These are phyloP conservation scores for Quambalaria eucalypti DNA, from an alignment of 1,284 basidiomycete genomes.

Conservation along the genomic window DNA sequence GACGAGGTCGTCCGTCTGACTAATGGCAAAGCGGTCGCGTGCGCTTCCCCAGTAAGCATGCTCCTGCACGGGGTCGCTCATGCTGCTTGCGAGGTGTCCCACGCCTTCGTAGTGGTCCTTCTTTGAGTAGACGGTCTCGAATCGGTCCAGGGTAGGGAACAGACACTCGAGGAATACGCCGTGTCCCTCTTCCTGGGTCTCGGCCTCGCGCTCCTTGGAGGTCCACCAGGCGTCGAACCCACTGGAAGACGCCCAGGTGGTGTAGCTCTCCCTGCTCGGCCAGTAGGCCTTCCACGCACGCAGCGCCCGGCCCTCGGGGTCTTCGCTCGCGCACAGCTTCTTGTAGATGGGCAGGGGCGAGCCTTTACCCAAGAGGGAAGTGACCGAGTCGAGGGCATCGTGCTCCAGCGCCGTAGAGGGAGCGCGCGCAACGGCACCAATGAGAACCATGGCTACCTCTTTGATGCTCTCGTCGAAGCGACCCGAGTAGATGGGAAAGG, in stretches of 20 bases:
- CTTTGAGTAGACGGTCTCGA: conserved; percentile 4
- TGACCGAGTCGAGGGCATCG: conserved; percentile 1
- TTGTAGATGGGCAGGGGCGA: neutral
- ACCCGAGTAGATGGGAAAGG: conserved; percentile 2
- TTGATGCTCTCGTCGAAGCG: neutral
- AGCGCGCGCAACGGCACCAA: neutral
- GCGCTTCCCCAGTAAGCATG: conserved; percentile 4
- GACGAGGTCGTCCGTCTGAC: neutral
- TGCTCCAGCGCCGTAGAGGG: neutral
- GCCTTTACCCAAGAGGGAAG: neutral
- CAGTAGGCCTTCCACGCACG: conserved; percentile 3
- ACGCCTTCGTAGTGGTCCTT: neutral
- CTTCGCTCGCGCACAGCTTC: neutral
- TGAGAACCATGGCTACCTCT: neutral
- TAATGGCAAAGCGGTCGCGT: neutral
- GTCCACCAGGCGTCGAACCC: neutral
- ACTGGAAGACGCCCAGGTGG: neutral
- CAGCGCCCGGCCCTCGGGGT: neutral
- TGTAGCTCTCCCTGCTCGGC: neutral
- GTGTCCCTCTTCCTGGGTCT: too few relatives aligned
- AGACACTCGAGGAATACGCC: conserved; percentile 1
- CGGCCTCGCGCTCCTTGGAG: neutral
- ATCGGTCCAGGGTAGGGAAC: conserved; percentile 4
- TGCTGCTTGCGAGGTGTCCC: neutral
- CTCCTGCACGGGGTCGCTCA: conserved; percentile 1